Evolutionary conservation across 208 protist species (phyloP), one percentile per base, ranked within the genome.

Genomic region (Hexamita inflata): DNA sequence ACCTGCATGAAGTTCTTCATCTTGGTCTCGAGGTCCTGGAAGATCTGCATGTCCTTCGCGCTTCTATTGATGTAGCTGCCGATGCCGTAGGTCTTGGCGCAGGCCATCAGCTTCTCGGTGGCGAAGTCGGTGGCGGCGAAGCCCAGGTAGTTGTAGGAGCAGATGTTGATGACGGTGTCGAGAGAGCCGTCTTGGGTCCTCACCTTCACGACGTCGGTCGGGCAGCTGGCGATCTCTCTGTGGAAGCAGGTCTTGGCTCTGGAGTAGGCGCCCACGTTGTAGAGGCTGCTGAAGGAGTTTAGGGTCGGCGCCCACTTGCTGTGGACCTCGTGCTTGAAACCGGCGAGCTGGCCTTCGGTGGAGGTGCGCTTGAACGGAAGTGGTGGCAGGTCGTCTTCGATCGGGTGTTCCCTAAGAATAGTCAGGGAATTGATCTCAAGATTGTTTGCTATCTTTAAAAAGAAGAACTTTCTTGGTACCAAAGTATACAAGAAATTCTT

Each of bases 141-240:
- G 53, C 93, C 94, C 0, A 98, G 87, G 86, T 98, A 98, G 88
- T 98, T 98, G 86, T 98, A 98, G 32, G 89, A 94, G 29, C 87
- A 89, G 38, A 98, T 80, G 84, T 98, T 98, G 53, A 98, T 82
- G 65, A 81, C 86, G 13, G 15, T 30, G 30, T 15, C 15, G 15
- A 66, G 15, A 19, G 24, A 49, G 7, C 35, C 35, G 42, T 70
- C 9, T 29, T 45, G 19, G 15, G 9, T 15, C 32, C 64, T 40
- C n/a, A 70, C 9, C 15, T n/a, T 7, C 4, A 70, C n/a, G n/a
- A 38, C 40, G 9, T 9, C 32, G 4, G 19, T 34, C 7, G 64
- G 64, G 38, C 4, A 4, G 9, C 32, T 19, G 26, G 42, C 9
- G 9, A n/a, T 11, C 64, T 70, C 64, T 49, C 35, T 40, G n/a